Evolutionary conservation across 2,329 filamentous ascomycete species (phyloP).

Genomic region (Fusarium oligoseptatum): DNA sequence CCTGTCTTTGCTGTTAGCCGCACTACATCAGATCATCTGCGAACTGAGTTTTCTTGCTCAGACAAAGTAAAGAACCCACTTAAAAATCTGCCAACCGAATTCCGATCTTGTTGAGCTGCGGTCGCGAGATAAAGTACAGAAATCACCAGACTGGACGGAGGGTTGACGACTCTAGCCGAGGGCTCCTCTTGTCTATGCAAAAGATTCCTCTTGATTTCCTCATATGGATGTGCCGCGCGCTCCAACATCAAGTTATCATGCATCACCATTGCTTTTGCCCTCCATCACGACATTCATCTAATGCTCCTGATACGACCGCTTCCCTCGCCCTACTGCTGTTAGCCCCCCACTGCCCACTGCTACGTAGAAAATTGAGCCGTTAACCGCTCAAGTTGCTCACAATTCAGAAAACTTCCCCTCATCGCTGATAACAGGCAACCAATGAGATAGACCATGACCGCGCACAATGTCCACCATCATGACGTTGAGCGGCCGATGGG

Average conservation of each 20-base stretch:
- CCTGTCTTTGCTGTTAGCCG: not conserved
- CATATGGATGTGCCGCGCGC: not conserved
- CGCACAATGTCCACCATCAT: constrained; percentile 32
- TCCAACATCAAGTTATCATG: not conserved
- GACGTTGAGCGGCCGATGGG: constrained; percentile 33
- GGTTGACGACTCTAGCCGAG: not conserved
- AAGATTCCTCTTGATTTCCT: not conserved
- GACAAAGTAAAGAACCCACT: not conserved
- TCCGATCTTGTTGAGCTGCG: constrained; percentile 4
- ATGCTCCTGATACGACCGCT: constrained; percentile 4
- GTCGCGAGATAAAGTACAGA: not conserved
- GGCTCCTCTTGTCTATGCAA: constrained; percentile 10
- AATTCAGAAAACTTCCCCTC: constrained; percentile 24
- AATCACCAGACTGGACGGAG: not conserved
- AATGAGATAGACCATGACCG: constrained; percentile 24
- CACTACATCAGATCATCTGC: constrained; percentile 31
- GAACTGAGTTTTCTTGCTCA: not conserved
- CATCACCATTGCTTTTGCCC: not conserved
- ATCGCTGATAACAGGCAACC: constrained; percentile 23
- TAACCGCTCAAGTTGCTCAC: constrained; percentile 11
- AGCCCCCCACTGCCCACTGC: constrained; percentile 21
- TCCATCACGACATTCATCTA: constrained; percentile 4
- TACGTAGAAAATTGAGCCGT: not conserved
- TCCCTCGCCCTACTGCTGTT: constrained; percentile 25
- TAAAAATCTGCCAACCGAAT: not conserved